Conservation (phyloP, 129 eudicot species). For the Chrysanthemum seticuspe region DNA sequence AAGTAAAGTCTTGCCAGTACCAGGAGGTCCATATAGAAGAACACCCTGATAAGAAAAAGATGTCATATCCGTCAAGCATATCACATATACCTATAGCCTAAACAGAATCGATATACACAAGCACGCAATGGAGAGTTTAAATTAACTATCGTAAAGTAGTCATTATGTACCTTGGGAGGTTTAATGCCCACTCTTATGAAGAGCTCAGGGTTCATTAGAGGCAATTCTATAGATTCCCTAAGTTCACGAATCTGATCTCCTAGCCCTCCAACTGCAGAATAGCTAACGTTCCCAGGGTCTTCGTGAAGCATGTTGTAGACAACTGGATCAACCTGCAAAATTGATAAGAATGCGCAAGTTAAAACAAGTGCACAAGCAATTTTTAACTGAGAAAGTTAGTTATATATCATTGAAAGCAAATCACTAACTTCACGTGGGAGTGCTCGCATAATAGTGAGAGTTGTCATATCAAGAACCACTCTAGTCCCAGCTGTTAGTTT, state of each 20-base stretch:
- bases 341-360: not conserved
- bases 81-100: conserved; percentile 4
- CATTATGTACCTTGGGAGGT: conserved; percentile 85
- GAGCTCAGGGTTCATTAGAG: conserved; percentile 97
- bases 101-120: not conserved
- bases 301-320: conserved; percentile 98
- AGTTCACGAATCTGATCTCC: conserved; percentile 96
- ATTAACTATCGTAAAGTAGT: not conserved
- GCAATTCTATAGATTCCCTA: conserved; percentile 97
- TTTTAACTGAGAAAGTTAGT: not conserved
- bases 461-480: conserved; percentile 98
- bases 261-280: conserved; percentile 96
- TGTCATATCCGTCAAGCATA: not conserved
- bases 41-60: conserved; percentile 58
- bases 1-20: conserved; percentile 91
- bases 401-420: not conserved
- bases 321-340: conserved; percentile 88
- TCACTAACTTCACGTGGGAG: conserved; percentile 15
- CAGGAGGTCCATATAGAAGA: conserved; percentile 99
- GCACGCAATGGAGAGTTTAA: not conserved
- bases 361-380: conserved; percentile 2
- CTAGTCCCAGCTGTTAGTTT: conserved; percentile 90
- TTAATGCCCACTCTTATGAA: conserved; percentile 93
- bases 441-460: conserved; percentile 87
- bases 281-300: conserved; percentile 97